Conservation (phyloP, 495 filamentous ascomycete genomes). For the Talaromyces thailandensis region DNA sequence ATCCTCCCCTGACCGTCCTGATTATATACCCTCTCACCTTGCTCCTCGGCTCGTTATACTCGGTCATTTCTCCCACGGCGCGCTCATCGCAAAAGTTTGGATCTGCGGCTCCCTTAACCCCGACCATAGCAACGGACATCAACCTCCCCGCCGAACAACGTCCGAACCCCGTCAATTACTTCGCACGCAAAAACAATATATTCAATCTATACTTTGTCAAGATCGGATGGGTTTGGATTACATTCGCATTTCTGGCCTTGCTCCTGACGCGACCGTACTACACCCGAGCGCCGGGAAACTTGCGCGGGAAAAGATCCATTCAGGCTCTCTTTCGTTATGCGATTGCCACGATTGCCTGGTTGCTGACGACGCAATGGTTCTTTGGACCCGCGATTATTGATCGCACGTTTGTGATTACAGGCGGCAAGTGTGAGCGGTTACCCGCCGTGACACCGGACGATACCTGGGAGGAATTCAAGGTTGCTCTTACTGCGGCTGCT, state of each 20-base stretch:
- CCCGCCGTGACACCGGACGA: constrained; percentile 15
- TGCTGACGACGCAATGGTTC: constrained; percentile 86
- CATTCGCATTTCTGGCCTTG: constrained; percentile 56
- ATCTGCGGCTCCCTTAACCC: constrained; percentile 45
- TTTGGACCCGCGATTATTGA: constrained; percentile 89
- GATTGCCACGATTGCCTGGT: constrained; percentile 66
- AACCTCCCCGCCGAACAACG: constrained; percentile 13
- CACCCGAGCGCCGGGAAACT: constrained; percentile 20
- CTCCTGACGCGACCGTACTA: constrained; percentile 48
- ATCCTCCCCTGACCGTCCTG: constrained; percentile 23
- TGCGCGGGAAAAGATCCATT: constrained; percentile 19
- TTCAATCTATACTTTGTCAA: constrained; percentile 93
- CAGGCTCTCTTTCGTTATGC: constrained; percentile 56
- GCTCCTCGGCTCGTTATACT: constrained; percentile 70
- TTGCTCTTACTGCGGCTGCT: constrained; percentile 61
- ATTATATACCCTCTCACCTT: constrained; percentile 72
- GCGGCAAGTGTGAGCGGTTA: constrained; percentile 62
- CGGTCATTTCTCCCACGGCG: constrained; percentile 61
- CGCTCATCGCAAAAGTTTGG: constrained; percentile 49
- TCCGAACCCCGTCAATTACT: constrained; percentile 62
- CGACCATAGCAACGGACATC: constrained; percentile 36
- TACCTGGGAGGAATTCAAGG: constrained; percentile 25
- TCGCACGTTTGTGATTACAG: constrained; percentile 69
- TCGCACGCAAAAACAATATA: constrained; percentile 83
- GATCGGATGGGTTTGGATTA: constrained; percentile 87